Base-by-base conservation (phyloP, 164 flowering plant genomes). In the Tinospora cordifolia region DNA sequence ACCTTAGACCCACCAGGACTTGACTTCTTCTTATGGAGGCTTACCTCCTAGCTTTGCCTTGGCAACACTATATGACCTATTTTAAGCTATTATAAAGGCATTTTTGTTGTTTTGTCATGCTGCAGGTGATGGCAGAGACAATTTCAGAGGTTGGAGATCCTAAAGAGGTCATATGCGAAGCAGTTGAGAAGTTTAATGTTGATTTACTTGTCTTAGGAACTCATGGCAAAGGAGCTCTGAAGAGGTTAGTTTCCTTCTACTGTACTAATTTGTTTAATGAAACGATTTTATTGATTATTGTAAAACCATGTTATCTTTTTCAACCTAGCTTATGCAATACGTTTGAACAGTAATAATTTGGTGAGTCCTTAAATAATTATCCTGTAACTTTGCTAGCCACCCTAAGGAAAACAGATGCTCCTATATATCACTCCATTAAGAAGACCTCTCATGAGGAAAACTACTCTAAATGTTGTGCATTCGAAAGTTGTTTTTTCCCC, bases 141-240 rank as follows among this genome's bases (percentile, higher is more conserved):
- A 19, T 84, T 26, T 67, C 79, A 54, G 86, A 82, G 66, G 71
- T 71, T 34, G 93, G 91, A 66, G 83, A 86, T 74, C 88, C 93
- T 19, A 87, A 84, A 72, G 86, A 75, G 57, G 79, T 59, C 57
- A 84, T 86, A 72, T 89, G 94, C 76, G 80, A 78, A 30, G 84
- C 88, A 5, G 94, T 76, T 17, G 81, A 85, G 34, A 89, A 83
- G 74, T 78, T 49, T 13, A 69, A 81, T 2, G 62, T 86, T 25
- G 44, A 80, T 34, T 54, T 90, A 49, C 88, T 90, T 65, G 79
- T 88, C 14, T 5, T 90, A 24, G 96, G 92, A 5, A 86, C 81
- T 78, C 83, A 82, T 70, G 79, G 88, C 12, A 80, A 81, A 1
- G 85, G 86, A 62, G 79, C 74, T 66, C 49, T 88, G 7, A 40